Conservation (phyloP, 495 filamentous ascomycete species). For the Penicillium coffeae region DNA sequence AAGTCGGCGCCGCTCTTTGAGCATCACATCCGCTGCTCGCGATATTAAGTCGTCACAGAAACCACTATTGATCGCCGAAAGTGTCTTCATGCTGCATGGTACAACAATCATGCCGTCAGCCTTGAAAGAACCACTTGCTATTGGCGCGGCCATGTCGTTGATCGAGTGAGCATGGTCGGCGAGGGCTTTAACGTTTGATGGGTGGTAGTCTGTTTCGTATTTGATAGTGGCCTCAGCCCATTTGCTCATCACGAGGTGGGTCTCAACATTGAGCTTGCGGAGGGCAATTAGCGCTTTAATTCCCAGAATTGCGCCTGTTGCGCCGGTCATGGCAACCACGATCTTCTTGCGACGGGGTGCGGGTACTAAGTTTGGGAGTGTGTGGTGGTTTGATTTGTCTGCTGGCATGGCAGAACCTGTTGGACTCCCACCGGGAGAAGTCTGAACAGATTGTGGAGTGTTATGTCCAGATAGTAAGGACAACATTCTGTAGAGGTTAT, state of each 20-base stretch:
- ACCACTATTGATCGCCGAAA: slow-evolving; percentile 24
- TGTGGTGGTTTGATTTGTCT: background rate
- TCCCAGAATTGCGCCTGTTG: slow-evolving; percentile 37
- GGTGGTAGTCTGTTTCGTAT: slow-evolving; percentile 40
- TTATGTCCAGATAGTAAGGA: background rate
- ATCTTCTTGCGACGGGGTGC: slow-evolving; percentile 22
- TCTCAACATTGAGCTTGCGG: slow-evolving; percentile 36
- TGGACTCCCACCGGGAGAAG: background rate
- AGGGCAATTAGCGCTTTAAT: slow-evolving; percentile 36
- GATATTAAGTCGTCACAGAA: slow-evolving; percentile 43
- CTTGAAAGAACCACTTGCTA: slow-evolving; percentile 35
- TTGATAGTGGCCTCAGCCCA: slow-evolving; percentile 44
- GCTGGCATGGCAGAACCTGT: background rate
- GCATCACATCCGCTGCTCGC: slow-evolving; percentile 42
- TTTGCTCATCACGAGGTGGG: slow-evolving; percentile 41
- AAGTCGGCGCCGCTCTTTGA: slow-evolving; percentile 41
- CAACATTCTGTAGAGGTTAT: background rate
- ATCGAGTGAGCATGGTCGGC: slow-evolving; percentile 37
- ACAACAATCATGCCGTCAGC: slow-evolving; percentile 39
- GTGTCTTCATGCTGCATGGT: slow-evolving; percentile 41
- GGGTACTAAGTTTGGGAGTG: background rate
- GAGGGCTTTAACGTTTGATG: slow-evolving; percentile 29
- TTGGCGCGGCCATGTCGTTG: slow-evolving; percentile 34
- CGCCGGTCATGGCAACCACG: slow-evolving; percentile 42
- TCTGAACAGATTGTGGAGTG: background rate